Base-by-base conservation (phyloP, 345 rosid genomes). In the Aurinia saxatilis region DNA sequence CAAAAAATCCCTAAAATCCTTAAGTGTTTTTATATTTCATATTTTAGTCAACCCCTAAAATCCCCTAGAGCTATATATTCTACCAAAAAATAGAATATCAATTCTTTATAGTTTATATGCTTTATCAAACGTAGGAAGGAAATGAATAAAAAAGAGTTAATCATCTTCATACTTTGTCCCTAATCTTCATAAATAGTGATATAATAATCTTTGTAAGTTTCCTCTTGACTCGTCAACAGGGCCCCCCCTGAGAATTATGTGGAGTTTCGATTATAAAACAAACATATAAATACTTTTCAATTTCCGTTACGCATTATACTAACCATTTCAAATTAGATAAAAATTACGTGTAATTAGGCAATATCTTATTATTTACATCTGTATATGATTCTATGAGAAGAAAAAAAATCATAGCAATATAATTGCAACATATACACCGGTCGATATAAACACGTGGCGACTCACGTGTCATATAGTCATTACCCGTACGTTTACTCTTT, bases 401-500 rank as follows among this genome's bases (percentile, higher is more conserved):
- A n/a, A n/a, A n/a, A n/a, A n/a, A n/a, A n/a, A n/a, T n/a, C n/a
- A n/a, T n/a, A n/a, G n/a, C n/a, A n/a, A n/a, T n/a, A n/a, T n/a
- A n/a, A n/a, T n/a, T n/a, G n/a, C n/a, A n/a, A 7, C 23, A 6
- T 29, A 38, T 27, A 27, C 5, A 18, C 66, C 38, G 25, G 10
- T 33, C 12, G 10, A 5, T 8, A 1, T 0, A 0, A 16, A 57
- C 71, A 47, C 64, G 49, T 67, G 65, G 50, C 17, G 13, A 3
- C 9, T 8, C 44, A 67, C 66, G 66, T 67, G 72, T 59, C 23
- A 59, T 6, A 10, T 8, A 8, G 38, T 33, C 60, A 59, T 67
- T 21, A 27, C 60, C 66, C 52, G 31, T 59, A 67, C 72, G 72
- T 59, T 50, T 41, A 50, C 59, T 50, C 52, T 57, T 57, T 47